Percentiles rank a stretch among this genome's conserved stretches.
These are phyloP conservation scores for Darksidea phi DNA, from an alignment of 495 filamentous ascomycete genomes.

Conservation along the genomic window DNA sequence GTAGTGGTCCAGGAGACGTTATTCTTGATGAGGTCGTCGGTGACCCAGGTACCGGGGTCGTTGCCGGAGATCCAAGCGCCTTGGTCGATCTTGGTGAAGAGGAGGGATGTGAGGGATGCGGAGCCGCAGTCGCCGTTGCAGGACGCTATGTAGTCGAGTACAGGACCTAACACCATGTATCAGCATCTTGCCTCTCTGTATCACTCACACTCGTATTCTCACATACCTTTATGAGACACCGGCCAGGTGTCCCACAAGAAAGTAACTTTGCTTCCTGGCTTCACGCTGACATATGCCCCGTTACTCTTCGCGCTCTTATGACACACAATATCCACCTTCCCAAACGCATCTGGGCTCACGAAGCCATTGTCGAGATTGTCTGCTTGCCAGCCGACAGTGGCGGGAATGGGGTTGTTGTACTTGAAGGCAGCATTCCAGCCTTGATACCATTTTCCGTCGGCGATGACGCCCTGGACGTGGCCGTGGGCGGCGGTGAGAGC, in stretches of 20 bases:
- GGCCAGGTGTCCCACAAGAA: constrained; percentile 48
- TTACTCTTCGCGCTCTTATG: constrained; percentile 54
- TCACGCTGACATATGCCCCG: constrained; percentile 48
- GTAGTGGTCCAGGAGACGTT: constrained; percentile 32
- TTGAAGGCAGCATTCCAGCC: constrained; percentile 53
- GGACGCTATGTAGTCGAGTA: constrained; percentile 34
- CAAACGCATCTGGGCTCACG: constrained; percentile 52
- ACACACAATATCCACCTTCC: constrained; percentile 53
- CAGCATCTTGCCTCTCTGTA: no score
- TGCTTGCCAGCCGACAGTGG: constrained; percentile 56
- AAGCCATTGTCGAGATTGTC: constrained; percentile 60
- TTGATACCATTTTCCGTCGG: constrained; percentile 41
- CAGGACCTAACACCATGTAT: constrained; percentile 15
- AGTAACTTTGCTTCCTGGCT: constrained; percentile 37
- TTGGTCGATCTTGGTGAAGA: constrained; percentile 47
- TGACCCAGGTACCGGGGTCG: constrained; percentile 31
- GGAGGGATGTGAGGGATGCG: constrained; percentile 39
- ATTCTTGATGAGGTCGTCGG: constrained; percentile 35
- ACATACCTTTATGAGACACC: constrained; percentile 24
- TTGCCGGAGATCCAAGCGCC: constrained; percentile 30
- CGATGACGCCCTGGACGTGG: constrained; percentile 32
- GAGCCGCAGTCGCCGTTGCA: constrained; percentile 32
- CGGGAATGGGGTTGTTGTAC: constrained; percentile 39
- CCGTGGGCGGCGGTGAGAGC: constrained; percentile 28
- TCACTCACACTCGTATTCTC: no score